phyloP scores from a whole-genome alignment of 1,284 basidiomycete genomes.

The Cystobasidium slooffiae region DNA sequence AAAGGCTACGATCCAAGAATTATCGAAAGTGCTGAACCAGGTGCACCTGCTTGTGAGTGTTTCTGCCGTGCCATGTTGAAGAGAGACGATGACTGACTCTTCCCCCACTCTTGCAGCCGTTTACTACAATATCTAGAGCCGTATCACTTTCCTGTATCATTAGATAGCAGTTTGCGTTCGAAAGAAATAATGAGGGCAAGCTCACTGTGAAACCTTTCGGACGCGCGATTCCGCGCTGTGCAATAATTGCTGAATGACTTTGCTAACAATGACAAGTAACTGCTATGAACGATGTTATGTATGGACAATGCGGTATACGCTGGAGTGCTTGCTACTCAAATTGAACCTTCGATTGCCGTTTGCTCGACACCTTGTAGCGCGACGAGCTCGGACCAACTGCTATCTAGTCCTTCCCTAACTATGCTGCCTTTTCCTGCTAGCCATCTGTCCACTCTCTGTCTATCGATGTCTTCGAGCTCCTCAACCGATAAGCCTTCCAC shows the following conservation, averaged over 20 bases:
- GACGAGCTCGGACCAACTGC: constrained; percentile 53
- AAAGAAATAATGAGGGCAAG: no score
- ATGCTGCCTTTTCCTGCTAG: constrained; percentile 65
- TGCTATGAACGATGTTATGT: no score
- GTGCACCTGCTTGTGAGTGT: constrained; percentile 65
- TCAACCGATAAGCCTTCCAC: constrained; percentile 22
- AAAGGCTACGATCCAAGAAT: constrained; percentile 69
- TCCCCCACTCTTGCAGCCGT: constrained; percentile 1
- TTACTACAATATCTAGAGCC: constrained; percentile 33
- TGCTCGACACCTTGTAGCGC: constrained; percentile 5
- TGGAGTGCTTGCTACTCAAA: neutral
- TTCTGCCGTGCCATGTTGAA: neutral
- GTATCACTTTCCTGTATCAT: neutral
- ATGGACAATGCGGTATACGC: no score
- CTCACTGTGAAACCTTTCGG: no score
- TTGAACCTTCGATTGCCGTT: neutral
- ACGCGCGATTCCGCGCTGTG: no score
- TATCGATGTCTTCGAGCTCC: constrained; percentile 58
- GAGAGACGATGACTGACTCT: neutral
- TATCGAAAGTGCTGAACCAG: constrained; percentile 86
- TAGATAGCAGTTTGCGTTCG: neutral
- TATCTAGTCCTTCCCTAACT: constrained; percentile 58
- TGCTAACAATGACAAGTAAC: constrained; percentile 4
- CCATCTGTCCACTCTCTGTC: constrained; percentile 65
- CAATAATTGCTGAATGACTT: neutral